Evolutionary conservation across 305 asterid species (phyloP).

Genomic region (Rubia balearica): DNA sequence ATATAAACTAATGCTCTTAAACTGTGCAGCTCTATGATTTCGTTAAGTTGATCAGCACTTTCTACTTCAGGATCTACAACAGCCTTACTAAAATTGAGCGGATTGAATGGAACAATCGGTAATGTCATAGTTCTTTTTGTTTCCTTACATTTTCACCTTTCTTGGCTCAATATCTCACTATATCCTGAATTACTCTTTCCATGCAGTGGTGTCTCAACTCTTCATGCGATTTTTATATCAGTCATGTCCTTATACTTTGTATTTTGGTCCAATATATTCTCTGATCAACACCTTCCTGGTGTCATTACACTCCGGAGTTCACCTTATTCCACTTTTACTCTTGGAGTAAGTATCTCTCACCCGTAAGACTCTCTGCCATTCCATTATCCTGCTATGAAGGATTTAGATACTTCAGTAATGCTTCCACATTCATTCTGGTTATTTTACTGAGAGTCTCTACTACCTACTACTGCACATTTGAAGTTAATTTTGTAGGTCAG

Average conservation of each 20-base stretch:
- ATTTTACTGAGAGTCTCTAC: neutral
- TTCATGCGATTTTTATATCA: conserved; percentile 83
- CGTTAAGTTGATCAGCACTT: conserved; percentile 67
- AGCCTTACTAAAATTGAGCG: conserved; percentile 76
- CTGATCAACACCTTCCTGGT: conserved; percentile 49
- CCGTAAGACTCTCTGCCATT: neutral
- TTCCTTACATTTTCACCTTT: neutral
- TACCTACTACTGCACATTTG: neutral
- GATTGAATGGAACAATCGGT: conserved; percentile 94
- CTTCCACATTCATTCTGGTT: neutral
- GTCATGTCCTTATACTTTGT: conserved; percentile 70
- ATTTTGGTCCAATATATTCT: conserved; percentile 80
- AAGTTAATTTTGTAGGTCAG: neutral
- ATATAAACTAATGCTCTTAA: neutral
- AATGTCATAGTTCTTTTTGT: conserved; percentile 18
- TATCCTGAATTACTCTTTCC: conserved; percentile 26
- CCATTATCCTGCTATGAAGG: neutral
- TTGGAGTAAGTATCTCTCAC: conserved; percentile 56
- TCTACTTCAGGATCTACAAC: conserved; percentile 61
- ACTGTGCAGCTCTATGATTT: conserved; percentile 64
- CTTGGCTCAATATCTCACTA: conserved; percentile 31
- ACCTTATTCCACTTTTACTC: conserved; percentile 60
- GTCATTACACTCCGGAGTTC: conserved; percentile 63
- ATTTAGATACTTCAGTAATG: neutral
- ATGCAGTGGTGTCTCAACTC: conserved; percentile 84